Conservation (phyloP, 2,329 filamentous ascomycete genomes). For the Penicillium sp. region DNA sequence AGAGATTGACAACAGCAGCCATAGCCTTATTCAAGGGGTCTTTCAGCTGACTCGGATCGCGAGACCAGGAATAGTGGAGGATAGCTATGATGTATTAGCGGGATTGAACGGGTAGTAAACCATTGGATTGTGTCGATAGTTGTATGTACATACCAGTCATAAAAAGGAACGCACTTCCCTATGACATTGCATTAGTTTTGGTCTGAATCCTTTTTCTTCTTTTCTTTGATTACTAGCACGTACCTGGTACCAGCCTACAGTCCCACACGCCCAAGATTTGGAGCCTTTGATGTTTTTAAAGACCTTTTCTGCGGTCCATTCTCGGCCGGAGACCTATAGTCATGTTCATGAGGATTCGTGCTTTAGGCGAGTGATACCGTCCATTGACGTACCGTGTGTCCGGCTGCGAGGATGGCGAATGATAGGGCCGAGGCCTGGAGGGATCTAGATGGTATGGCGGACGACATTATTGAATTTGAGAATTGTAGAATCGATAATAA, state of each 20-base stretch:
- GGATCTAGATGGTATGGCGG: slow-evolving; percentile 8
- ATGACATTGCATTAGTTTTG: background rate
- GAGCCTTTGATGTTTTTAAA: slow-evolving; percentile 22
- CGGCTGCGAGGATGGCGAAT: slow-evolving; percentile 19
- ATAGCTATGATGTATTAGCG: slow-evolving; percentile 13
- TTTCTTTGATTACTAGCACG: no score
- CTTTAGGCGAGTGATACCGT: background rate
- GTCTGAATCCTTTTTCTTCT: no score
- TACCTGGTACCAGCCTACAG: slow-evolving; percentile 41
- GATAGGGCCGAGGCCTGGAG: slow-evolving; percentile 18
- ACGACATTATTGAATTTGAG: slow-evolving; percentile 5
- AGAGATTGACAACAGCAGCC: slow-evolving; percentile 21
- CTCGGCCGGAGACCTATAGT: slow-evolving; percentile 15
- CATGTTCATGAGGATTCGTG: background rate
- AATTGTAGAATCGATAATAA: no score
- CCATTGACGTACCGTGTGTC: slow-evolving; percentile 24
- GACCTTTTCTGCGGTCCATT: slow-evolving; percentile 23
- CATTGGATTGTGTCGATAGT: background rate
- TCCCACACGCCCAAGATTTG: slow-evolving; percentile 19
- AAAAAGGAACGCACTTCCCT: slow-evolving; percentile 26
- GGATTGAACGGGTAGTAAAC: background rate
- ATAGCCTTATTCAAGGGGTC: slow-evolving; percentile 29
- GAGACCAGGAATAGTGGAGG: slow-evolving; percentile 27
- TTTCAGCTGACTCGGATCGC: slow-evolving; percentile 15
- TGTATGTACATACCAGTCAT: slow-evolving; percentile 16